Conservation (phyloP, 1,284 basidiomycete species). For the Sanghuangporus baumii region DNA sequence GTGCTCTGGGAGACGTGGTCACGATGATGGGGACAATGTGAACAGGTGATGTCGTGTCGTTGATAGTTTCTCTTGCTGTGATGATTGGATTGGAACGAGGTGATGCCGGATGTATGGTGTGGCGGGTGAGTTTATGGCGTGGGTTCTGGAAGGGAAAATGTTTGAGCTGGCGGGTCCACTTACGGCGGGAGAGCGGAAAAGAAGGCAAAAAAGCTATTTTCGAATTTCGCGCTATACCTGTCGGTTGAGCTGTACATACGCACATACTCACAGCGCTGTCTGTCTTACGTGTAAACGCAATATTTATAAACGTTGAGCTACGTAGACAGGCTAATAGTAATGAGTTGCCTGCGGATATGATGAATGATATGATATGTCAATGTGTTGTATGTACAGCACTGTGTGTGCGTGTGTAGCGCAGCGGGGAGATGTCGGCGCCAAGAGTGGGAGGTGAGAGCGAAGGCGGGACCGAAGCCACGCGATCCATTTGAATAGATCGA, state of each 20-base stretch:
- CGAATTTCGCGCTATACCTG: neutral
- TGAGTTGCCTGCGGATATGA: neutral
- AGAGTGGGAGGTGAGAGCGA: neutral
- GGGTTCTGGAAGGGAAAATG: neutral
- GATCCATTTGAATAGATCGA: neutral
- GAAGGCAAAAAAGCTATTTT: neutral
- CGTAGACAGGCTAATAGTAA: neutral
- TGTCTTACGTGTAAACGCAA: neutral
- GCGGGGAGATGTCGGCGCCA: constrained; percentile 3
- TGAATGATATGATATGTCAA: neutral
- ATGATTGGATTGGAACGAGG: neutral
- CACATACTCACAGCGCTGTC: neutral
- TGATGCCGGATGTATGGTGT: neutral
- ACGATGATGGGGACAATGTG: neutral
- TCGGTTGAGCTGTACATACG: neutral
- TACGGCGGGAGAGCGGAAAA: neutral
- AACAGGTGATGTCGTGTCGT: neutral
- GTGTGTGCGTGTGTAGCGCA: neutral
- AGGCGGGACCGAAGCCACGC: neutral
- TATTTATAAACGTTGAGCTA: neutral
- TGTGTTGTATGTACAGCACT: neutral
- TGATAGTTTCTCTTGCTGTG: no score
- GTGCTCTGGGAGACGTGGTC: neutral
- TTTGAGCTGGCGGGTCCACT: constrained; percentile 1
- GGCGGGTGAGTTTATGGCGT: constrained; percentile 2